phyloP scores from a whole-genome alignment of 2,329 filamentous ascomycete genomes.

The Epicoccum sorghinum region DNA sequence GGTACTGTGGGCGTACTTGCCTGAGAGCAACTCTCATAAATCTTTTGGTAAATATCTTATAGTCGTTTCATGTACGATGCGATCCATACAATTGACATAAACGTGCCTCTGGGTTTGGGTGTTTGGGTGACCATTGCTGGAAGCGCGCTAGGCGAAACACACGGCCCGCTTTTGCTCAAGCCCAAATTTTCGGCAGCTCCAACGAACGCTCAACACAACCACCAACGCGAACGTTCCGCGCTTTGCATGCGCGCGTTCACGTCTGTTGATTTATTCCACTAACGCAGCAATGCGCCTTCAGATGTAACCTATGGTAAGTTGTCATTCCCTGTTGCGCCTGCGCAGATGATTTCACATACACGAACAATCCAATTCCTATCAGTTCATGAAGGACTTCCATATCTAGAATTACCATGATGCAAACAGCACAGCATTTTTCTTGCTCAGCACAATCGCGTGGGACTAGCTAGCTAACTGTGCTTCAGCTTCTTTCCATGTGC shows the following conservation, averaged over 20 bases:
- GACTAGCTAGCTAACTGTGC: conserved; percentile 25
- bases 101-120: no score
- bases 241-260: conserved; percentile 23
- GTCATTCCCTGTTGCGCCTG: conserved; percentile 6
- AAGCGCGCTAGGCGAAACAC: conserved; percentile 5
- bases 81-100: no score
- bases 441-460: neutral
- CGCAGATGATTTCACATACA: conserved; percentile 52
- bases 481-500: conserved; percentile 13
- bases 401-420: conserved; percentile 64
- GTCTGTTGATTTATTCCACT: conserved; percentile 16
- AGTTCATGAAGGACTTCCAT: conserved; percentile 57
- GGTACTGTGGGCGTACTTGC: no score
- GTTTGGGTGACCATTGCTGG: conserved; percentile 11
- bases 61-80: no score
- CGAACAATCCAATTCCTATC: conserved; percentile 66
- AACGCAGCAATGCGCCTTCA: conserved; percentile 16
- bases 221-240: conserved; percentile 16
- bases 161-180: conserved; percentile 14
- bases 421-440: conserved; percentile 19
- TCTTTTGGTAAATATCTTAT: no score
- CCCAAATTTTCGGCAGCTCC: conserved; percentile 34
- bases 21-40: no score
- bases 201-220: conserved; percentile 19
- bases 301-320: conserved; percentile 24